Base-by-base conservation (phyloP, 2,329 filamentous ascomycete genomes). In the Phialophora macrospora region DNA sequence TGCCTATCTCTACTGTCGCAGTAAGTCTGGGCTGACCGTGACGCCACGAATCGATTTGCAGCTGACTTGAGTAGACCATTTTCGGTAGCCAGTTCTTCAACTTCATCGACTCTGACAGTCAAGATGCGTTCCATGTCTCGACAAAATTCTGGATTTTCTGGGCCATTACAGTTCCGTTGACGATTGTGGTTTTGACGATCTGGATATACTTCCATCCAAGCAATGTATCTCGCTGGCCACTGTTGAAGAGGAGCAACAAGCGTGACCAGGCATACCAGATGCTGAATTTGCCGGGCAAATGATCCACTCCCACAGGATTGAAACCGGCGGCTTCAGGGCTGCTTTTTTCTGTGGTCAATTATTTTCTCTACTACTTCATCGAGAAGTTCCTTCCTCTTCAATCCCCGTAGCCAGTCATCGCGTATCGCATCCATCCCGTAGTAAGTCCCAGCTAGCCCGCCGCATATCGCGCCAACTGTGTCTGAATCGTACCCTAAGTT, bases 401-500 rank as follows among this genome's bases (percentile, higher is more conserved):
- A 68, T 38, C 67, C 66, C 49, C 65, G 62, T 60, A 70, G 56
- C 69, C 69, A 73, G 24, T 51, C 24, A 20, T 62, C 56, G 5
- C 77, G 76, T 26, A 78, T 76, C 3, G 63, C 67, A 8, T 75
- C 76, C 38, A 74, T 55, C 1, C 76, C 79, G 73, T 80, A 80
- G 67, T 75, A 80, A 2, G 76, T 75, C 0, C 79, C 79, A 2
- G 79, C 79, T 22, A 82, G 62, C 4, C 78, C 79, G 2, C 80
- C 80, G 72, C 80, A 81, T 41, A 81, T 76, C 1, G 80, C 79
- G 17, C 76, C 80, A 11, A 79, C 78, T 1, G 79, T 81, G 71
- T 82, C 80, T 11, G 79, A 76, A 72, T 81, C 79, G 59, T 78
- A 74, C 1, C 79, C 79, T 26, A 79, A 64, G 73, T 81, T 82